phyloP scores from a whole-genome alignment of 495 filamentous ascomycete species.

The Aspergillus taichungensis region DNA sequence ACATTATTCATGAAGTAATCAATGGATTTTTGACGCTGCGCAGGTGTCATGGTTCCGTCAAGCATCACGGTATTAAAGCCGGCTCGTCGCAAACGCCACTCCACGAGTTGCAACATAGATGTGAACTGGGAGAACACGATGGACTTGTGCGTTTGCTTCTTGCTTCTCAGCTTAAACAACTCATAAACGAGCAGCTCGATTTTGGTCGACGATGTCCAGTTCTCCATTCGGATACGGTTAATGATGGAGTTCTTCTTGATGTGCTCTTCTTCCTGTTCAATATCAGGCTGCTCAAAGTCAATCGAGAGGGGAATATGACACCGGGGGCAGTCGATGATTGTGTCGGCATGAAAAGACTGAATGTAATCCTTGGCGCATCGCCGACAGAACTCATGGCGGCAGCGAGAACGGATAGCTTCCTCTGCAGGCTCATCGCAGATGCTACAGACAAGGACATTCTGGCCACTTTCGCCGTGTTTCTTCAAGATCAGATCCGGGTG shows the following conservation, averaged over 20 bases:
- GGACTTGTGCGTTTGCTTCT: slow-evolving; percentile 87
- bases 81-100: slow-evolving; percentile 89
- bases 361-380: slow-evolving; percentile 80
- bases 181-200: slow-evolving; percentile 95
- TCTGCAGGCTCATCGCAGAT: slow-evolving; percentile 95
- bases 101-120: slow-evolving; percentile 68
- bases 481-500: slow-evolving; percentile 91
- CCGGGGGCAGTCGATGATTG: slow-evolving; percentile 71
- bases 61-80: slow-evolving; percentile 98
- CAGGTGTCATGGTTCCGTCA: slow-evolving; percentile 89
- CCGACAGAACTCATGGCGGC: slow-evolving; percentile 93
- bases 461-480: slow-evolving; percentile 73
- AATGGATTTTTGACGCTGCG: slow-evolving; percentile 85
- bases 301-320: slow-evolving; percentile 87
- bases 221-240: slow-evolving; percentile 93
- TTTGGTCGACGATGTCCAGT: slow-evolving; percentile 96
- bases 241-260: slow-evolving; percentile 94
- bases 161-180: slow-evolving; percentile 75
- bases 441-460: slow-evolving; percentile 83
- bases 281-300: slow-evolving; percentile 86
- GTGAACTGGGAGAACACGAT: slow-evolving; percentile 69
- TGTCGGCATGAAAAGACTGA: slow-evolving; percentile 52
- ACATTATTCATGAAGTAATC: slow-evolving; percentile 90
- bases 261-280: slow-evolving; percentile 73
- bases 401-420: slow-evolving; percentile 83